Evolutionary conservation across 2,329 filamentous ascomycete species (phyloP).

Genomic region (Colletotrichum tofieldiae): DNA sequence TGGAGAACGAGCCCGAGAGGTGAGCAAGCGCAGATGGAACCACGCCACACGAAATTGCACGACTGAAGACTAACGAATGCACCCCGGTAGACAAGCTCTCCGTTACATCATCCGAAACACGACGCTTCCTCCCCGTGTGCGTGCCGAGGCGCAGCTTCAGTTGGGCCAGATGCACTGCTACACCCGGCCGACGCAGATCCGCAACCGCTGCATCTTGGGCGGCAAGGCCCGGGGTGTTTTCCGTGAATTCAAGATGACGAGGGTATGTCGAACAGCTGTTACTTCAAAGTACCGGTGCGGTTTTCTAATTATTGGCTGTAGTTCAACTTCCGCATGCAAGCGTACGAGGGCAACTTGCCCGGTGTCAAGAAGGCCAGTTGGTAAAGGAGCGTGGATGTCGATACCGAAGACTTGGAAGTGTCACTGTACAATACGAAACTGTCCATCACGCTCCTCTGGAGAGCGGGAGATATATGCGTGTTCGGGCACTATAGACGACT

Average conservation of each 20-base stretch:
- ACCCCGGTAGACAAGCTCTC: slow-evolving; percentile 82
- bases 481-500: slow-evolving; percentile 1
- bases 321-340: slow-evolving; percentile 95
- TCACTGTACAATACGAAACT: slow-evolving; percentile 29
- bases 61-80: slow-evolving; percentile 2
- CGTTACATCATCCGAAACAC: slow-evolving; percentile 96
- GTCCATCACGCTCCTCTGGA: background rate
- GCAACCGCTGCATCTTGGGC: slow-evolving; percentile 92
- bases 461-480: background rate
- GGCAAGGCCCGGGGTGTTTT: slow-evolving; percentile 94
- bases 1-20: slow-evolving; percentile 90
- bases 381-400: slow-evolving; percentile 66
- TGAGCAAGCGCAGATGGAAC: slow-evolving; percentile 54
- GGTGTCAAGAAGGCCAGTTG: slow-evolving; percentile 97
- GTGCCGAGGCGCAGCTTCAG: slow-evolving; percentile 94
- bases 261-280: slow-evolving; percentile 74
- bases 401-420: background rate
- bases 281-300: background rate
- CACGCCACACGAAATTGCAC: background rate
- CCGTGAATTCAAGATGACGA: slow-evolving; percentile 90
- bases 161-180: slow-evolving; percentile 97
- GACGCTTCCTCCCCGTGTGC: slow-evolving; percentile 83
- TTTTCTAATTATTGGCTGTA: slow-evolving; percentile 57
- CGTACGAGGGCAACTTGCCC: slow-evolving; percentile 86
- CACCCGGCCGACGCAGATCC: slow-evolving; percentile 92